Conservation (phyloP, 495 filamentous ascomycete genomes). For the Penicillium pulvis region DNA sequence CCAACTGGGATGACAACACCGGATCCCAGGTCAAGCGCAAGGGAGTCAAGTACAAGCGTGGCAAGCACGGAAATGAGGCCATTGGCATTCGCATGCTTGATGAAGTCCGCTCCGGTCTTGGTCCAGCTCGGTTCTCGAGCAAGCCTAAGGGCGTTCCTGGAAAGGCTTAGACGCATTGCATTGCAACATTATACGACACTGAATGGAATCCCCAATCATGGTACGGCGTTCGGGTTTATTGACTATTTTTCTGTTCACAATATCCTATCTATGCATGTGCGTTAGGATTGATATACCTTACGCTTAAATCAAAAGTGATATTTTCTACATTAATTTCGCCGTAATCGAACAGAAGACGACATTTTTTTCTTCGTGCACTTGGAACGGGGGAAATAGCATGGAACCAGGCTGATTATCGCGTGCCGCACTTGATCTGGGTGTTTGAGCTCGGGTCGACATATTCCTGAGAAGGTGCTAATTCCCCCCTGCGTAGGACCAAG, state of each 20-base stretch:
- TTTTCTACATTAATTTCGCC: not conserved
- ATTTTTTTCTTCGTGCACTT: no score
- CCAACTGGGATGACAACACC: slow-evolving; percentile 60
- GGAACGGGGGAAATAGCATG: no score
- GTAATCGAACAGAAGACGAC: no score
- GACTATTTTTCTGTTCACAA: slow-evolving; percentile 1
- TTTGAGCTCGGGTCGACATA: no score
- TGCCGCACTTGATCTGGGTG: no score
- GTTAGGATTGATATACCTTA: slow-evolving; percentile 22
- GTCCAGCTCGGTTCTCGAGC: slow-evolving; percentile 58
- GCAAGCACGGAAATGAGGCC: slow-evolving; percentile 80
- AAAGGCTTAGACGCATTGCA: slow-evolving; percentile 26
- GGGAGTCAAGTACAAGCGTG: slow-evolving; percentile 57
- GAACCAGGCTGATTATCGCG: no score
- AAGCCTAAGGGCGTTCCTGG: slow-evolving; percentile 31
- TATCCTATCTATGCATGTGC: slow-evolving; percentile 23
- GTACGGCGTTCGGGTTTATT: slow-evolving; percentile 28
- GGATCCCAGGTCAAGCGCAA: slow-evolving; percentile 69
- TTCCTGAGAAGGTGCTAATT: no score
- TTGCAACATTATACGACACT: slow-evolving; percentile 29
- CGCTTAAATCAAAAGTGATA: slow-evolving; percentile 30
- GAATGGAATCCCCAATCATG: slow-evolving; percentile 30
- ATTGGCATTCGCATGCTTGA: slow-evolving; percentile 87
- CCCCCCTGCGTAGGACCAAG: no score
- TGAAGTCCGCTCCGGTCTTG: slow-evolving; percentile 80